A percentile compares a stretch with the other conserved stretches of the same genome.
Evolutionary conservation across 116 monocot species (phyloP).

Genomic region (Iris pallida): DNA sequence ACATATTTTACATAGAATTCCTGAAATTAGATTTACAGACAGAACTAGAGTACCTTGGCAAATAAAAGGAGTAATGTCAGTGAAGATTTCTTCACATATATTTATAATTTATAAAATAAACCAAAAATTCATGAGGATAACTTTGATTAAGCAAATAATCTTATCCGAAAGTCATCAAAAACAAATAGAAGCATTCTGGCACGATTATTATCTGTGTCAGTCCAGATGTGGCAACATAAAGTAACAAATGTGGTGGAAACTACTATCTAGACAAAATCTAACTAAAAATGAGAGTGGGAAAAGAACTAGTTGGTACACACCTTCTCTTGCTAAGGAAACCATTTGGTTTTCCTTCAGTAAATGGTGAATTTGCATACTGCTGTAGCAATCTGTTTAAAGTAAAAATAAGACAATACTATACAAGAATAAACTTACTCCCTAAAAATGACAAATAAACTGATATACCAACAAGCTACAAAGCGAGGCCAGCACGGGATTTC

Average conservation of each 20-base stretch:
- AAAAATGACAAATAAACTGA: slow-evolving; percentile 3
- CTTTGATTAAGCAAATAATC: neutral
- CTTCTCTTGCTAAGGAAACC: slow-evolving; percentile 95
- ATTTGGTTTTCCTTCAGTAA: slow-evolving; percentile 97
- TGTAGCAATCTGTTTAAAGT: slow-evolving; percentile 75
- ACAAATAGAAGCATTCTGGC: slow-evolving; percentile 98
- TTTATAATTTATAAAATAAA: too few species aligned
- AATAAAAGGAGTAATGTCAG: too few species aligned
- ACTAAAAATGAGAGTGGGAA: neutral
- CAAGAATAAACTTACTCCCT: neutral
- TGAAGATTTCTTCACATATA: too few species aligned
- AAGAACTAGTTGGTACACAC: slow-evolving; percentile 22
- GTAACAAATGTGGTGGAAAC: slow-evolving; percentile 7
- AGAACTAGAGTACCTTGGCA: too few species aligned
- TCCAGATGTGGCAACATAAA: slow-evolving; percentile 81
- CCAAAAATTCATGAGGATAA: too few species aligned
- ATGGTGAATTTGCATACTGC: slow-evolving; percentile 98
- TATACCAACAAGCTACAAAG: slow-evolving; percentile 79
- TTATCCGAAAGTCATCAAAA: slow-evolving; percentile 90
- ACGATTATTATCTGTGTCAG: slow-evolving; percentile 87
- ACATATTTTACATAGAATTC: too few species aligned
- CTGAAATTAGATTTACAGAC: too few species aligned
- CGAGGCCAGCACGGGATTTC: slow-evolving; percentile 89
- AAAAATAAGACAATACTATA: neutral
- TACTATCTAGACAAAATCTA: neutral